Percentiles rank a stretch among this genome's conserved stretches.
These are phyloP conservation scores for Solanum sitiens DNA, from an alignment of 257 asterid species.

Conservation along the genomic window DNA sequence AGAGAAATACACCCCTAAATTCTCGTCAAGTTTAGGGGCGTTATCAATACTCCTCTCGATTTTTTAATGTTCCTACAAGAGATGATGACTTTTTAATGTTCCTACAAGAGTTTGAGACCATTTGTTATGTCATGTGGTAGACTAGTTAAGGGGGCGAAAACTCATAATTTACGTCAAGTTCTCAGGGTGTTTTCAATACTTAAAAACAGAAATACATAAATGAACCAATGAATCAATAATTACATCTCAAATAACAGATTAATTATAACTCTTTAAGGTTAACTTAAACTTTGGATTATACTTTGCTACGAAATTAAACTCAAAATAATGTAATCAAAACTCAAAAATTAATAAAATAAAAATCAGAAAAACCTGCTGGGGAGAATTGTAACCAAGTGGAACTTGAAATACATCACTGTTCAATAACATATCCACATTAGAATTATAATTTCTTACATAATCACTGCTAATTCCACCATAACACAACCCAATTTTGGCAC, in stretches of 20 bases:
- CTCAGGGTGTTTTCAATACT: neutral
- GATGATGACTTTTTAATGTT: no score
- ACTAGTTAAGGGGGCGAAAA: neutral
- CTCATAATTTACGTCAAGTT: neutral
- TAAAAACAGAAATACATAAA: no score
- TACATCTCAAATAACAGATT: neutral
- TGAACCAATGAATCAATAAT: neutral
- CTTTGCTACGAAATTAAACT: neutral
- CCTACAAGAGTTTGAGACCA: neutral
- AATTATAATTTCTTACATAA: constrained; percentile 22
- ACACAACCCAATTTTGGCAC: neutral
- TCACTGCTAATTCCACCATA: constrained; percentile 35
- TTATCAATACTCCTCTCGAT: fast-evolving
- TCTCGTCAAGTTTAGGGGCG: neutral
- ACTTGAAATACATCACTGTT: constrained; percentile 49
- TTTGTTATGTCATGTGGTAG: neutral
- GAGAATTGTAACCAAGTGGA: constrained; percentile 58
- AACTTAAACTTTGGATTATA: neutral
- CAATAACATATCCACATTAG: constrained; percentile 42
- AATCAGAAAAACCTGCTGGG: constrained; percentile 36
- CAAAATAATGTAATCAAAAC: neutral
- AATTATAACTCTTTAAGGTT: neutral
- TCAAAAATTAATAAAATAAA: neutral
- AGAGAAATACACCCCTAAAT: neutral
- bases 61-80: no score